Evolutionary conservation across 306 rosid genomes (phyloP).

Genomic region (Phaseolus lunatus): DNA sequence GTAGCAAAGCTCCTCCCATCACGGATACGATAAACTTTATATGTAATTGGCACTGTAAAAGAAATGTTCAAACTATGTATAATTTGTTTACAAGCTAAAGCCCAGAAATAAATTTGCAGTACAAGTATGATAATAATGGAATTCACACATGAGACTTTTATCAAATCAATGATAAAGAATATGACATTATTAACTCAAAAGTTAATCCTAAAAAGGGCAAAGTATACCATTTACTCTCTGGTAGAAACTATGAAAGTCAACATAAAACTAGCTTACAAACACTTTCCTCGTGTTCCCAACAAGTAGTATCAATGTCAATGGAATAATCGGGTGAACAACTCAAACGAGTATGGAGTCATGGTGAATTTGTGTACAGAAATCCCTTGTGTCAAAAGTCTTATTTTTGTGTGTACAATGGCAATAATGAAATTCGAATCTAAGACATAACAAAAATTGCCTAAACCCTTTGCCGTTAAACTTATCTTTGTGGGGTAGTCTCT

Average conservation of each 20-base stretch:
- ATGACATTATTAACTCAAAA: slow-evolving; percentile 10
- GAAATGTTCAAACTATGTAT: slow-evolving; percentile 26
- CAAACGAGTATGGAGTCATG: too few relatives aligned
- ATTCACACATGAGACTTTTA: slow-evolving; percentile 12
- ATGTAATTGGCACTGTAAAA: slow-evolving; percentile 85
- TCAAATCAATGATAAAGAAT: slow-evolving; percentile 30
- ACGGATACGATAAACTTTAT: slow-evolving; percentile 77
- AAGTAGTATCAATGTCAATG: too few relatives aligned
- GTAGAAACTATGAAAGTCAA: slow-evolving; percentile 29
- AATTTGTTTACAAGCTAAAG: slow-evolving; percentile 39
- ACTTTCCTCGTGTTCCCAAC: too few relatives aligned
- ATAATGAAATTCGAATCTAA: too few relatives aligned
- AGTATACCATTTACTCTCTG: slow-evolving; percentile 15
- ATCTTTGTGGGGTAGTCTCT: too few relatives aligned
- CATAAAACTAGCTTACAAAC: slow-evolving; percentile 12
- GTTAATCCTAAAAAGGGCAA: slow-evolving; percentile 8
- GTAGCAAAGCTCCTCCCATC: slow-evolving; percentile 91
- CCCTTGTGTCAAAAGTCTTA: too few relatives aligned
- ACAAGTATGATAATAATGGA: neutral
- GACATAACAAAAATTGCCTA: too few relatives aligned
- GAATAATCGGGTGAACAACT: too few relatives aligned
- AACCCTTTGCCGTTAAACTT: too few relatives aligned
- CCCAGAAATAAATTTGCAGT: slow-evolving; percentile 20
- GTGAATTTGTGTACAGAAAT: too few relatives aligned
- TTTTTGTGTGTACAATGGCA: neutral